Base-by-base conservation (phyloP, 108 stramenopile species). In the Asterionellopsis glacialis region DNA sequence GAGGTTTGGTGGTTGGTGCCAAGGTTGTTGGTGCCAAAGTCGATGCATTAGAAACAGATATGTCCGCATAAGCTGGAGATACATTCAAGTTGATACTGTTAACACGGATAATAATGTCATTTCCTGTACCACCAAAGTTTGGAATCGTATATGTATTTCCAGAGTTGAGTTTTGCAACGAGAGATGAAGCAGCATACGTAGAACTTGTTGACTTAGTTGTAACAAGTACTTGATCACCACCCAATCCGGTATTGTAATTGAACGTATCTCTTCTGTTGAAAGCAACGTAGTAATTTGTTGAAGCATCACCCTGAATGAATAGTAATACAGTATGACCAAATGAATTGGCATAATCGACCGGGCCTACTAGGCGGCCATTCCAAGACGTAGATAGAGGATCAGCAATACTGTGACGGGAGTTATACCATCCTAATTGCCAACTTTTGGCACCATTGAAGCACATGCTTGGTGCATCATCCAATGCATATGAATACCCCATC, bases 371-470 rank as follows among this genome's bases (percentile, higher is more conserved):
- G 9, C 47, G 47, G 5, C 47, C 47, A 48, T 4, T 21, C 47
- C 47, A 48, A 16, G 47, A 16, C 9, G 16, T 16, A 1, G 16
- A 25, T 25, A 42, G 22, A 9, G 23, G 45, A n/a, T 63, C 25
- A 24, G 42, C 41, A 33, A 23, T 65, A 12, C 13, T 40, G 15
- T 33, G 33, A 53, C 57, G 9, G 19, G 73, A 55, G 22, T 57
- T 23, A 38, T 65, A 85, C 82, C 82, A 83, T 13, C 78, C 78
- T 1, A 73, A 44, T 33, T 76, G 71, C 72, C 57, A 69, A 22
- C 44, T 67, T 54, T 86, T 74, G 44, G 73, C 68, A 21, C 49
- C 60, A 39, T 79, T 79, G 65, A 79, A 79, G 41, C 77, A 79
- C 74, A 75, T 79, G 12, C 39, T 11, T 9, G 74, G 56, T 21